Base-by-base conservation (phyloP, 176 grass and related monocot genomes). In the Ampelocalamus luodianensis region DNA sequence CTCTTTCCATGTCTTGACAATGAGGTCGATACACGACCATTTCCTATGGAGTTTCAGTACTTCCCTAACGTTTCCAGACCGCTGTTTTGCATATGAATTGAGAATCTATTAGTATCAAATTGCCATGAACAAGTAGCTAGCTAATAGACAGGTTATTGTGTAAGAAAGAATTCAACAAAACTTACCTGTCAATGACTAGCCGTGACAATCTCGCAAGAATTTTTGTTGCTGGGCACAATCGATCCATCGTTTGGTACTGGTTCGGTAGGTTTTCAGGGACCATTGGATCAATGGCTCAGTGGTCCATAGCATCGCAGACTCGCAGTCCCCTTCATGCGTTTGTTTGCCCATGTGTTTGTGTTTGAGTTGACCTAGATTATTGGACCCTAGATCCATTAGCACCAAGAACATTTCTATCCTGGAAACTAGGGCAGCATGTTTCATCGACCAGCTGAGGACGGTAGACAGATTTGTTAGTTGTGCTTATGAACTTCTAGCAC, bases 341-440 rank as follows among this genome's bases (percentile, higher is more conserved):
- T 26, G 75, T 43, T 68, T 29, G 26, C 60, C 12, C 64, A 85
- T 36, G 64, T 5, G 81, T 46, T 10, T 10, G 38, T 36, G 68
- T 59, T 82, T 40, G 40, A 37, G 26, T 26, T 62, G 79, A 77
- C 24, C 74, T 13, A 34, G 15, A 72, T 49, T 70, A 76, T 69
- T 82, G 83, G 76, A n/a, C 24, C 76, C 32, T 8, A 27, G 46
- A 69, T 39, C 45, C 46, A 37, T 54, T 23, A 39, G 70, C 32
- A 23, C 54, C 4, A 65, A 46, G 55, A 71, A 64, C 55, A 45
- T 71, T 78, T 55, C 22, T 79, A 74, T 79, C 88, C 84, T 79
- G 18, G 68, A 87, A 87, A 73, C 48, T 9, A 83, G 79, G 79
- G 88, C 48, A 87, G 22, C 26, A 40, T 66, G 84, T 82, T 12